A percentile compares a stretch with the other conserved stretches of the same genome.
These are phyloP conservation scores for Phytophthora pluvialis DNA, from an alignment of 352 stramenopile species.

Conservation along the genomic window DNA sequence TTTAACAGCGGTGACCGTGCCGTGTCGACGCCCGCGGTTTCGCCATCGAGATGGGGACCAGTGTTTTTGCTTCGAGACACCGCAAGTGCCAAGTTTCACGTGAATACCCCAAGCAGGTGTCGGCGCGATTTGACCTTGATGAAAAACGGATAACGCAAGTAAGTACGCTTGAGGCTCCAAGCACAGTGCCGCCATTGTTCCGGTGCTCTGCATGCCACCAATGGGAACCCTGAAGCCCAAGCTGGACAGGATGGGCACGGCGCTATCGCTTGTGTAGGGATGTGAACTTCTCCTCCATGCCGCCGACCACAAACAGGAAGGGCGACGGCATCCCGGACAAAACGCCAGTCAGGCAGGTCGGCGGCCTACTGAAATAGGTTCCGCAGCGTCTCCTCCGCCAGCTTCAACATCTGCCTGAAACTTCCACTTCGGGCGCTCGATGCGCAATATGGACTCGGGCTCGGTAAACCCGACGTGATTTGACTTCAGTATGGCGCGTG, in stretches of 20 bases:
- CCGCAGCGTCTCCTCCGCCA: neutral
- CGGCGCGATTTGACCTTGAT: conserved; percentile 17
- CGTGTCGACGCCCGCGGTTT: conserved; percentile 26
- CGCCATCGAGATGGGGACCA: conserved; percentile 11
- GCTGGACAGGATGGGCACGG: too few relatives aligned
- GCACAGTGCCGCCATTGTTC: too few relatives aligned
- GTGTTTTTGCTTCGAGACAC: neutral
- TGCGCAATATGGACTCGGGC: conserved; percentile 23
- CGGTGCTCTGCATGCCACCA: too few relatives aligned
- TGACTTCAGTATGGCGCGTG: conserved; percentile 13
- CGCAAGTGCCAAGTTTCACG: conserved; percentile 23
- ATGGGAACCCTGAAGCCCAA: too few relatives aligned
- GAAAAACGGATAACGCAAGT: neutral
- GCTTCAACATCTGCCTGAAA: conserved; percentile 38
- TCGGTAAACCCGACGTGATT: conserved; percentile 23
- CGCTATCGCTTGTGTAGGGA: too few relatives aligned
- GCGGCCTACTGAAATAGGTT: neutral
- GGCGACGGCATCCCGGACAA: too few relatives aligned
- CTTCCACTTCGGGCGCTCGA: conserved; percentile 32
- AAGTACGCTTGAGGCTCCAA: neutral
- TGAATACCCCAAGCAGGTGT: conserved; percentile 28
- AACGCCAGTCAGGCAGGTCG: too few relatives aligned
- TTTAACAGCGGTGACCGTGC: conserved; percentile 34
- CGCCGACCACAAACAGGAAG: too few relatives aligned
- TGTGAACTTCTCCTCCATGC: too few relatives aligned